Percentiles rank a stretch among this genome's conserved stretches.
These are phyloP conservation scores for Blastomyces parvus DNA, from an alignment of 2,329 filamentous ascomycete species.

Conservation along the genomic window DNA sequence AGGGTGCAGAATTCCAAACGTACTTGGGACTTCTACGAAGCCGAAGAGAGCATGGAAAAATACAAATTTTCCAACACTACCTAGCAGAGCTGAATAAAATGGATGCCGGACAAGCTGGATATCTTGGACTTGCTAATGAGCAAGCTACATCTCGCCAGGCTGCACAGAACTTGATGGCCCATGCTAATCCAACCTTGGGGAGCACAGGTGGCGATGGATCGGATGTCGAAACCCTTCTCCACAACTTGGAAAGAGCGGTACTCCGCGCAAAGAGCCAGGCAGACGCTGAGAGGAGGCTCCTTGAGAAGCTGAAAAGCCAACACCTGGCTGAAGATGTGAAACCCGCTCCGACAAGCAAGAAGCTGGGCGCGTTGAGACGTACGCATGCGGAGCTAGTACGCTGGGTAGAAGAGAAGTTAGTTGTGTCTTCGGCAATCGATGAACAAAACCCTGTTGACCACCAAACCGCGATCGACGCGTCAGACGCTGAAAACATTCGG, in stretches of 20 bases:
- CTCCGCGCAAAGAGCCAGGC: slow-evolving; percentile 29
- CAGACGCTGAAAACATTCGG: slow-evolving; percentile 23
- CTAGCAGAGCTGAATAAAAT: slow-evolving; percentile 34
- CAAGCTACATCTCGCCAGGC: slow-evolving; percentile 12
- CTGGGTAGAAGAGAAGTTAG: slow-evolving; percentile 44
- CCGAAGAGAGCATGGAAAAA: slow-evolving; percentile 36
- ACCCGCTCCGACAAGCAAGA: not conserved
- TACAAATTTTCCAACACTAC: slow-evolving; percentile 40
- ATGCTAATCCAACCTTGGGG: slow-evolving; percentile 4
- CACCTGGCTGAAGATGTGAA: not conserved
- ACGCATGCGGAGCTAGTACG: slow-evolving; percentile 42
- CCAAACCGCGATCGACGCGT: slow-evolving; percentile 17
- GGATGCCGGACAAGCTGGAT: slow-evolving; percentile 17
- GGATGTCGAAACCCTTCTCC: slow-evolving; percentile 26
- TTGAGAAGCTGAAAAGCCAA: slow-evolving; percentile 20
- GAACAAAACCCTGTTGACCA: slow-evolving; percentile 23
- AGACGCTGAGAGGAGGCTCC: slow-evolving; percentile 28
- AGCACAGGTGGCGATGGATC: slow-evolving; percentile 8
- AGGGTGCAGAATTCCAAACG: slow-evolving; percentile 25
- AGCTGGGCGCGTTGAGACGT: slow-evolving; percentile 29
- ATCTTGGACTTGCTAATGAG: slow-evolving; percentile 18
- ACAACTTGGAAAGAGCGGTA: slow-evolving; percentile 33
- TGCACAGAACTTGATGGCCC: not conserved
- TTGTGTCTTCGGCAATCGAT: slow-evolving; percentile 23
- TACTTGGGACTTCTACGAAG: slow-evolving; percentile 41